Evolutionary conservation across 768 basidiomycete species (phyloP), one percentile per base, ranked within the genome.

Genomic region (Cantharellus anzutake): DNA sequence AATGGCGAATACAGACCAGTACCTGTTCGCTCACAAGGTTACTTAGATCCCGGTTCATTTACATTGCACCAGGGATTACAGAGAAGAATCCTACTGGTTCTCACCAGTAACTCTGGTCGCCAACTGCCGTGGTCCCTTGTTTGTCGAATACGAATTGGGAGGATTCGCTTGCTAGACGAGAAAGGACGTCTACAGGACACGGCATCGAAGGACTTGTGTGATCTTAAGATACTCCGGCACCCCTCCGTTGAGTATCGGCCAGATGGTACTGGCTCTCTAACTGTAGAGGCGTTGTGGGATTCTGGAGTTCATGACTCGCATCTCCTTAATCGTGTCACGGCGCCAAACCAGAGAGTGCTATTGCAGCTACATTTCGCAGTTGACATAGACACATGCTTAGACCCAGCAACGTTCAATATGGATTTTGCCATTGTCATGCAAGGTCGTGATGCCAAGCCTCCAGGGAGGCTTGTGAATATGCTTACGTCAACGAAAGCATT

Each of bases 61-160:
- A 80, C 80, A 61, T 75, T 98, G 20, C 92, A 88, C 65, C 96
- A 99, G 72, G 96, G 96, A 37, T 71, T 97, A 35, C 96, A 99
- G 68, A 78, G 96, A 29, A 80, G 87, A 7, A 71, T 99, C 56
- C 71, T 78, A 41, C 70, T 99, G 60, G 79, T 78, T 0, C 73
- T 98, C 40, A 81, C 81, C 14, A 94, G 88, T 57, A 84, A 89
- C 67, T 94, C 94, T 7, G 94, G 94, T 0, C 79, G 78, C 48
- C 85, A 93, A 63, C 77, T 97, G 58, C 87, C 87, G 1, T 97
- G 92, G 93, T 77, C 77, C 34, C 81, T 83, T 62, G 74, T 96
- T 42, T 80, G 79, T 1, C 82, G 80, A 65, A 75, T 93, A 57
- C 80, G 81, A 42, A 70, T 93, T 14, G 89, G 91, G 35, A 84